Conservation (phyloP, 192 early-diverging fungal genomes). For the Coemansia pectinata region DNA sequence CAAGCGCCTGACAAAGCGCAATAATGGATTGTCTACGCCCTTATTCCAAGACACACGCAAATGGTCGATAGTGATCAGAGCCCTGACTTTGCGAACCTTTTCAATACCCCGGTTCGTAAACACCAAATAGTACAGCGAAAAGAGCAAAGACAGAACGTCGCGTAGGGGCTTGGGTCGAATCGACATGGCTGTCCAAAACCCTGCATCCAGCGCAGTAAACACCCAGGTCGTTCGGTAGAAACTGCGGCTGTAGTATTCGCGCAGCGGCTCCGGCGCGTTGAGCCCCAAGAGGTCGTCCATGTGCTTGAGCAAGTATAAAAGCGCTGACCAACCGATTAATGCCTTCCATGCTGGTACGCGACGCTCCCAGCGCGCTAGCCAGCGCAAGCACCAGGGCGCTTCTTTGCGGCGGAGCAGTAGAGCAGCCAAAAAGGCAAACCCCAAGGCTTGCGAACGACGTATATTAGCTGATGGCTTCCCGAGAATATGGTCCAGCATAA, state of each 20-base stretch:
- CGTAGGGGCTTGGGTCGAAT: slow-evolving; percentile 72
- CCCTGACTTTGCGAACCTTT: slow-evolving; percentile 79
- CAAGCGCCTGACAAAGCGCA: slow-evolving; percentile 18
- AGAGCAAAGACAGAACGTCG: slow-evolving; percentile 75
- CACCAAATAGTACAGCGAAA: slow-evolving; percentile 80
- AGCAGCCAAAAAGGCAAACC: slow-evolving; percentile 8
- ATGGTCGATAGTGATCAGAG: slow-evolving; percentile 78
- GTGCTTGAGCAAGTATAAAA: slow-evolving; percentile 68
- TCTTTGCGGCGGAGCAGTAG: slow-evolving; percentile 23
- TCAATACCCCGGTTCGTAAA: slow-evolving; percentile 82
- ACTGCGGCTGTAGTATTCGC: slow-evolving; percentile 82
- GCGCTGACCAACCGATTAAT: slow-evolving; percentile 61
- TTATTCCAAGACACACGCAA: slow-evolving; percentile 94
- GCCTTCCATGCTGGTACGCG: slow-evolving; percentile 72
- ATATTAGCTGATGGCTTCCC: slow-evolving; percentile 87
- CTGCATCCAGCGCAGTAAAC: slow-evolving; percentile 89
- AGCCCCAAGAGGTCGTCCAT: slow-evolving; percentile 69
- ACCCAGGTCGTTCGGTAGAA: slow-evolving; percentile 92
- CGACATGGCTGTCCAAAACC: slow-evolving; percentile 87
- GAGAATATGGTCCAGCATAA: slow-evolving; percentile 89
- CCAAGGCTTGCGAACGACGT: slow-evolving; percentile 72
- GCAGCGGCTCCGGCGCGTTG: slow-evolving; percentile 79
- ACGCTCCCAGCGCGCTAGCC: slow-evolving; percentile 21
- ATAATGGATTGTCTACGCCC: slow-evolving; percentile 52
- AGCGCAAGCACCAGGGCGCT: slow-evolving; percentile 35